These are phyloP conservation scores for Verticillium nubilum DNA, from an alignment of 2,329 filamentous ascomycete species.

Conservation along the genomic window DNA sequence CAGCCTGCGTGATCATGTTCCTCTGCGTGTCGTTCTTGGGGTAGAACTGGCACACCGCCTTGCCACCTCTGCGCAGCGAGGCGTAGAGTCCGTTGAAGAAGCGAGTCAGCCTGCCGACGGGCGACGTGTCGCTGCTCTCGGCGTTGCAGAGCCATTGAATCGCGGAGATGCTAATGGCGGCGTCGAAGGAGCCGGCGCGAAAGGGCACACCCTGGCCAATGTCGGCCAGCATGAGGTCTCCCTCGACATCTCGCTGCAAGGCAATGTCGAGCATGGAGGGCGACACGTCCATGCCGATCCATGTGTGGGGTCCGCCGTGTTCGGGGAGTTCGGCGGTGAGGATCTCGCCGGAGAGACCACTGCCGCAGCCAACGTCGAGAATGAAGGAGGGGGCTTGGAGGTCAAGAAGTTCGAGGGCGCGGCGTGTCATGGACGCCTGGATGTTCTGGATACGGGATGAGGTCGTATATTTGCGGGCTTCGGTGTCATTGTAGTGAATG, in stretches of 20 bases:
- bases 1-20: constrained; percentile 85
- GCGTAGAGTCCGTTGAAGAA: constrained; percentile 95
- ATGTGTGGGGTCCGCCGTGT: constrained; percentile 81
- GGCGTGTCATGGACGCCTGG: constrained; percentile 88
- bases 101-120: constrained; percentile 68
- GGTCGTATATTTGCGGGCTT: constrained; percentile 96
- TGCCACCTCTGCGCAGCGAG: constrained; percentile 72
- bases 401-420: constrained; percentile 86
- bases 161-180: constrained; percentile 88
- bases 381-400: constrained; percentile 77
- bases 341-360: constrained; percentile 90
- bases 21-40: constrained; percentile 91
- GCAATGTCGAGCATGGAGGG: constrained; percentile 96
- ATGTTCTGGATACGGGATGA: constrained; percentile 93
- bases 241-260: constrained; percentile 84
- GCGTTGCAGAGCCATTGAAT: constrained; percentile 99
- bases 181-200: constrained; percentile 86
- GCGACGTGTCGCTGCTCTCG: constrained; percentile 78
- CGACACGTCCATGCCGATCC: constrained; percentile 96
- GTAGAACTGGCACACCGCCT: constrained; percentile 96
- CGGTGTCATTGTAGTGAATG: constrained; percentile 93
- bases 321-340: constrained; percentile 65
- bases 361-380: constrained; percentile 95
- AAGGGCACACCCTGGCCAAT: constrained; percentile 96
- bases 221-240: constrained; percentile 89